Conservation (phyloP, 345 rosid genomes). For the Gossypium mustelinum region DNA sequence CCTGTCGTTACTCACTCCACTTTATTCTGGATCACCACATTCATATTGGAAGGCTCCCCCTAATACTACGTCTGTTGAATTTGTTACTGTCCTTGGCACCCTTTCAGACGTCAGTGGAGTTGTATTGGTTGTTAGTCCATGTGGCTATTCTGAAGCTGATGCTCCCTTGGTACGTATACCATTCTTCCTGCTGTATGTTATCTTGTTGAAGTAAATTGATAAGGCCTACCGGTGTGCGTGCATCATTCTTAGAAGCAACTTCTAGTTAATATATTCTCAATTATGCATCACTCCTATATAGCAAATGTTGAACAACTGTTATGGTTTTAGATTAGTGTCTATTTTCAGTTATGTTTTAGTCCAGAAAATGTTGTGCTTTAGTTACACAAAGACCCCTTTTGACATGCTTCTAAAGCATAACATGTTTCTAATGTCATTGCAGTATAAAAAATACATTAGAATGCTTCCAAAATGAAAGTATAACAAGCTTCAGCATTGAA, state of each 20-base stretch:
- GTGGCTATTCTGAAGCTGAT: conserved; percentile 86
- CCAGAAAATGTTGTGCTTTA: not conserved
- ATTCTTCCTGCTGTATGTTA: not conserved
- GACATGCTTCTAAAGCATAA: not conserved
- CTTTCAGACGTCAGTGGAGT: conserved; percentile 83
- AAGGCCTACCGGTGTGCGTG: not conserved
- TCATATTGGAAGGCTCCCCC: conserved; percentile 93
- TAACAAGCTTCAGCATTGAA: conserved; percentile 1
- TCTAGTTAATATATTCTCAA: not conserved
- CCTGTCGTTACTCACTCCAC: conserved; percentile 72
- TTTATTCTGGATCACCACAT: conserved; percentile 42
- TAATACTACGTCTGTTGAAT: conserved; percentile 48
- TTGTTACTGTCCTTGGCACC: conserved; percentile 60
- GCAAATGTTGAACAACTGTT: not conserved
- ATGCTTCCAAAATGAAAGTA: not conserved
- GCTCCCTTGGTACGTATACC: conserved; percentile 63
- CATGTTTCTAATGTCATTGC: not conserved
- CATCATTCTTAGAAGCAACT: conserved; percentile 5
- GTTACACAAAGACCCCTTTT: not conserved
- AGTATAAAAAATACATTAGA: not conserved
- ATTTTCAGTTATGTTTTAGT: not conserved
- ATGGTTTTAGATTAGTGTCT: not conserved
- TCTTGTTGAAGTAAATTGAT: conserved; percentile 3
- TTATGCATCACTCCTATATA: not conserved
- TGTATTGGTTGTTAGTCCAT: conserved; percentile 77